Base-by-base conservation (phyloP, 257 asterid species). In the Verbena officinalis region DNA sequence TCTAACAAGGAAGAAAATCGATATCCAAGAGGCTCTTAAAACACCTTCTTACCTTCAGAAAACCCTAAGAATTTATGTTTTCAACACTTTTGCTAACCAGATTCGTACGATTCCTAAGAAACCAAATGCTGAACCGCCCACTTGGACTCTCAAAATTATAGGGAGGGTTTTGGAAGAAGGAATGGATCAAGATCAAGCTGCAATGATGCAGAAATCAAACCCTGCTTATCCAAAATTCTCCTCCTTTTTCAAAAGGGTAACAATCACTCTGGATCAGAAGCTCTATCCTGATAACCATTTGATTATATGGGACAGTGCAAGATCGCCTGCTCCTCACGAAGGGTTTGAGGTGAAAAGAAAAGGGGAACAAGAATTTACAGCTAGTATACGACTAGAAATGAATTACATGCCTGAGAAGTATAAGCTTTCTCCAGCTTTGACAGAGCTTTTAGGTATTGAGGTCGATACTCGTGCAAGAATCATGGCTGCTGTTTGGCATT, bases 151-250 rank as follows among this genome's bases (percentile, higher is more conserved):
- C 31, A 94, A 91, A 64, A 90, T 94, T 42, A 82, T 90, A 16
- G 99, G 99, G 58, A 86, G 99, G 75, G 80, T 94, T 68, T 67
- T 90, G 82, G 97, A 90, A 82, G 99, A 90, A 15, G 99, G 95
- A 11, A 70, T 82, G 86, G 96, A 94, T 71, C 86, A 95, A 39
- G 97, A 94, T 15, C 96, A 94, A 65, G 88, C 88, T 55, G 88
- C 91, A 16, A 75, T 81, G 89, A 79, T 81, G 84, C 95, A 88
- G 79, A 90, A 87, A 67, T 60, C 96, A 1, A 86, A 59, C 78
- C 71, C 95, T 44, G 62, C 79, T 43, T 81, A 84, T 69, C 99
- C 99, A 1, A 94, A 84, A 71, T 88, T 90, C 70, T 94, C 99
- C 8, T 68, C 96, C 2, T 93, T 87, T 77, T 90, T 93, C 78